Evolutionary conservation across 768 basidiomycete species (phyloP).

Genomic region (Collybiopsis luxurians): DNA sequence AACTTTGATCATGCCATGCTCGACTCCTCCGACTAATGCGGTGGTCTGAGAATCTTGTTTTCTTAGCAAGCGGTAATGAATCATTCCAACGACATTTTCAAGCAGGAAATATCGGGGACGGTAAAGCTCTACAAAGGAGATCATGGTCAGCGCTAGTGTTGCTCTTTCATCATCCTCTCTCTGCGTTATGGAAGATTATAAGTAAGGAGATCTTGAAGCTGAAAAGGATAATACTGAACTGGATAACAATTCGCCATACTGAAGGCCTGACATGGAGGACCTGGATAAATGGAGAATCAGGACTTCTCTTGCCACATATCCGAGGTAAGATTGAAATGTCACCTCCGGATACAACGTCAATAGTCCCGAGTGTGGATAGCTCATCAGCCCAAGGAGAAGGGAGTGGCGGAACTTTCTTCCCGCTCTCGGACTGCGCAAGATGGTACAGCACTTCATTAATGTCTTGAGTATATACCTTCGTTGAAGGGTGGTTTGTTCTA

Average conservation of each 20-base stretch:
- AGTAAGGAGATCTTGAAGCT: neutral
- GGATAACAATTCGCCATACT: constrained; percentile 60
- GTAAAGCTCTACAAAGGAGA: constrained; percentile 67
- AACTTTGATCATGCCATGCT: constrained; percentile 18
- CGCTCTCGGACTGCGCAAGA: too few relatives aligned
- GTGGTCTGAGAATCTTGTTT: constrained; percentile 7
- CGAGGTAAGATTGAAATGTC: too few relatives aligned
- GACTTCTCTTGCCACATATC: too few relatives aligned
- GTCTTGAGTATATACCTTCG: constrained; percentile 63
- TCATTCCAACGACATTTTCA: constrained; percentile 68
- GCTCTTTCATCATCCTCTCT: constrained; percentile 59
- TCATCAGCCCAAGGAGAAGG: too few relatives aligned
- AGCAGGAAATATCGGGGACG: constrained; percentile 61
- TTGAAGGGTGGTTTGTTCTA: constrained; percentile 56
- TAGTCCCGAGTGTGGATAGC: constrained; percentile 44
- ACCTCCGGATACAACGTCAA: constrained; percentile 76
- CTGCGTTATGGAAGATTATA: constrained; percentile 25
- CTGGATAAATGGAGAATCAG: too few relatives aligned
- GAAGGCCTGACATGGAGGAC: constrained; percentile 77
- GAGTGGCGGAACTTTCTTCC: too few relatives aligned
- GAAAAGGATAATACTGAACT: constrained; percentile 28
- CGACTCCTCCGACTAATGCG: too few relatives aligned
- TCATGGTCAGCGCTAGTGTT: constrained; percentile 66
- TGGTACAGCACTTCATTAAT: constrained; percentile 48
- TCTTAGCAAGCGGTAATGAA: constrained; percentile 46